Evolutionary conservation across 2,329 filamentous ascomycete genomes (phyloP).

Genomic region (Colletotrichum echinochloae): DNA sequence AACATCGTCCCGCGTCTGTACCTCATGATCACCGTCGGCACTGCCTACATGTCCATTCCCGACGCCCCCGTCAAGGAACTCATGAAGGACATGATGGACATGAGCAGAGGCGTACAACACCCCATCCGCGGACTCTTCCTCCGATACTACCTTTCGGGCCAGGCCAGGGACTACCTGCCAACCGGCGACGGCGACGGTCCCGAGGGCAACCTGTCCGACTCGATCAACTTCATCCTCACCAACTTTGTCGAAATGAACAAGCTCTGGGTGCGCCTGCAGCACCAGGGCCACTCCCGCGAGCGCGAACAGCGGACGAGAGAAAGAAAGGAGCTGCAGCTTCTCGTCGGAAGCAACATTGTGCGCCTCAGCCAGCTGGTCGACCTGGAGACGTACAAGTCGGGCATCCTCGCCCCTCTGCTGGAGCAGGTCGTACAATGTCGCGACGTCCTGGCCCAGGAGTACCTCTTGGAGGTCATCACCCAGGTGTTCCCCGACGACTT

Average conservation of each 20-base stretch:
- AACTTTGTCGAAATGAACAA: conserved; percentile 99
- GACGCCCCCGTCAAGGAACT: conserved; percentile 99
- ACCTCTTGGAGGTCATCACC: conserved; percentile 96
- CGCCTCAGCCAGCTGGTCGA: conserved; percentile 95
- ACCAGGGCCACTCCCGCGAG: conserved; percentile 96
- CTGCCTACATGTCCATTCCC: conserved; percentile 98
- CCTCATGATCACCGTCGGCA: conserved; percentile 99
- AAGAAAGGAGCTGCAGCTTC: conserved; percentile 91
- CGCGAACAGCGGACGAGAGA: conserved; percentile 94
- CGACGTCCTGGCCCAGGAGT: conserved; percentile 96
- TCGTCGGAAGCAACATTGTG: conserved; percentile 97
- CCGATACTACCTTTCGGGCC: conserved; percentile 94
- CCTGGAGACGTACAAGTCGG: conserved; percentile 90
- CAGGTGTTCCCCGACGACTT: conserved; percentile 99
- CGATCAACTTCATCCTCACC: conserved; percentile 96
- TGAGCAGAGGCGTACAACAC: conserved; percentile 98
- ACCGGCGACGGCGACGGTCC: conserved; percentile 87
- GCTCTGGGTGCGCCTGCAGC: conserved; percentile 96
- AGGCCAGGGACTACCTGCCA: conserved; percentile 90
- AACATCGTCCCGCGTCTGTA: conserved; percentile 97
- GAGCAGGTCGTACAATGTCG: conserved; percentile 98
- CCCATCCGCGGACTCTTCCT: conserved; percentile 95
- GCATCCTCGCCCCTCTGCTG: conserved; percentile 87
- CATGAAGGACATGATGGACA: conserved; percentile 99
- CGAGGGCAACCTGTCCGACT: conserved; percentile 95